Percentiles rank a stretch among this genome's conserved stretches.
These are phyloP conservation scores for Aspergillus oerlinghausenensis DNA, from an alignment of 2,329 filamentous ascomycete species.

Conservation along the genomic window DNA sequence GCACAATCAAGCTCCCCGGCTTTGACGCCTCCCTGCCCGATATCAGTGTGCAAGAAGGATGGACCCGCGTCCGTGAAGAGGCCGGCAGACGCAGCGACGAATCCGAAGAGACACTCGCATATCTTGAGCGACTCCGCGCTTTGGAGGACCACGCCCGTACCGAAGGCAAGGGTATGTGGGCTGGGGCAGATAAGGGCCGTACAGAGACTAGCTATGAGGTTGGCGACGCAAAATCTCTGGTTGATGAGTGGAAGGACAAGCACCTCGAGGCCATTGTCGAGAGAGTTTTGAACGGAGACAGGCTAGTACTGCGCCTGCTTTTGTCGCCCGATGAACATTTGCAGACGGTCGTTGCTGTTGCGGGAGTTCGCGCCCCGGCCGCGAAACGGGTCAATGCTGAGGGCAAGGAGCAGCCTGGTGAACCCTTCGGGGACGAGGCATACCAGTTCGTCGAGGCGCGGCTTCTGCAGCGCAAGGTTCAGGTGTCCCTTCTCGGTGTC, in stretches of 20 bases:
- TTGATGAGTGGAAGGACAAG: constrained; percentile 80
- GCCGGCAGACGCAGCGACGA: constrained; percentile 82
- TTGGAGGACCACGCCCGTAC: constrained; percentile 73
- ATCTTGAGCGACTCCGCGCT: constrained; percentile 71
- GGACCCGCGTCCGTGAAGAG: constrained; percentile 90
- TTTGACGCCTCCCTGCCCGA: constrained; percentile 75
- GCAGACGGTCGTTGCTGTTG: constrained; percentile 82
- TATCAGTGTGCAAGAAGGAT: constrained; percentile 78
- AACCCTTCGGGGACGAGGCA: constrained; percentile 86
- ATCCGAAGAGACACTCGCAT: constrained; percentile 63
- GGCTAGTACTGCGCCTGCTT: constrained; percentile 77
- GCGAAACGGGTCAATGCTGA: constrained; percentile 80
- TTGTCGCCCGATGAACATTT: constrained; percentile 78
- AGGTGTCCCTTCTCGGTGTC: constrained; percentile 76
- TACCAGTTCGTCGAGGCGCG: constrained; percentile 81
- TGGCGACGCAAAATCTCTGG: constrained; percentile 67
- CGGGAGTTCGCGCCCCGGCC: constrained; percentile 83
- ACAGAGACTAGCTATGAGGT: constrained; percentile 81
- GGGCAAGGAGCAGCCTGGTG: constrained; percentile 74
- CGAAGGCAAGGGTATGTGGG: constrained; percentile 79
- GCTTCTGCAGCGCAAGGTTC: constrained; percentile 79
- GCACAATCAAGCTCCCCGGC: constrained; percentile 64
- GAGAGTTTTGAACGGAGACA: constrained; percentile 85
- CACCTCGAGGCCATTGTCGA: constrained; percentile 82
- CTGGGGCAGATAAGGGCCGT: constrained; percentile 54